Conservation (phyloP, 192 early-diverging fungal genomes). For the Coemansia sp. region DNA sequence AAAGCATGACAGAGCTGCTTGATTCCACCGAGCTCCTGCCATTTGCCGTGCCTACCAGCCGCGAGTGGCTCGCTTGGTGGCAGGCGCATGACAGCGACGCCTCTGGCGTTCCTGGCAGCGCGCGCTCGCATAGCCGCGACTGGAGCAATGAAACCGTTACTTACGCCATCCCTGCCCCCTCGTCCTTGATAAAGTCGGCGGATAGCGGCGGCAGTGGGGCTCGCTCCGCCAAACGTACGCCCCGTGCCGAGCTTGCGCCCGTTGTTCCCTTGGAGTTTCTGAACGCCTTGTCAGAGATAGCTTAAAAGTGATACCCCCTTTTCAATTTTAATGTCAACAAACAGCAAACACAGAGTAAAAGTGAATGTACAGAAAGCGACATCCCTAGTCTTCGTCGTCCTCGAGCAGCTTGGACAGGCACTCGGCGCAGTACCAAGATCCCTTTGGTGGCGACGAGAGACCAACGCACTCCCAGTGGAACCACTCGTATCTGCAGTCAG, state of each 20-base stretch:
- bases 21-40: slow-evolving; percentile 58
- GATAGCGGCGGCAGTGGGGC: neutral
- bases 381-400: slow-evolving; percentile 23
- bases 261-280: slow-evolving; percentile 48
- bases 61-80: slow-evolving; percentile 54
- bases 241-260: slow-evolving; percentile 32
- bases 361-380: neutral
- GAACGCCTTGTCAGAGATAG: slow-evolving; percentile 25
- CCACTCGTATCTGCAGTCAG: slow-evolving; percentile 56
- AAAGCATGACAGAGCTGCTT: slow-evolving; percentile 55
- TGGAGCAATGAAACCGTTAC: slow-evolving; percentile 53
- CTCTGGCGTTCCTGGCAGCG: neutral
- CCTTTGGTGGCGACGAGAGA: slow-evolving; percentile 53
- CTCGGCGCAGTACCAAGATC: slow-evolving; percentile 57
- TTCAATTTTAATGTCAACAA: neutral
- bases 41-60: slow-evolving; percentile 62
- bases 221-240: neutral
- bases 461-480: slow-evolving; percentile 62
- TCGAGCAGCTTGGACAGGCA: slow-evolving; percentile 46
- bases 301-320: neutral
- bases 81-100: slow-evolving; percentile 3
- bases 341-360: neutral
- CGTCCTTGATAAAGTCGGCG: neutral
- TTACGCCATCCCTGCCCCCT: neutral
- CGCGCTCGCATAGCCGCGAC: slow-evolving; percentile 26